phyloP scores from a whole-genome alignment of 192 early-diverging fungal species.

The Linnemannia schmuckeri region DNA sequence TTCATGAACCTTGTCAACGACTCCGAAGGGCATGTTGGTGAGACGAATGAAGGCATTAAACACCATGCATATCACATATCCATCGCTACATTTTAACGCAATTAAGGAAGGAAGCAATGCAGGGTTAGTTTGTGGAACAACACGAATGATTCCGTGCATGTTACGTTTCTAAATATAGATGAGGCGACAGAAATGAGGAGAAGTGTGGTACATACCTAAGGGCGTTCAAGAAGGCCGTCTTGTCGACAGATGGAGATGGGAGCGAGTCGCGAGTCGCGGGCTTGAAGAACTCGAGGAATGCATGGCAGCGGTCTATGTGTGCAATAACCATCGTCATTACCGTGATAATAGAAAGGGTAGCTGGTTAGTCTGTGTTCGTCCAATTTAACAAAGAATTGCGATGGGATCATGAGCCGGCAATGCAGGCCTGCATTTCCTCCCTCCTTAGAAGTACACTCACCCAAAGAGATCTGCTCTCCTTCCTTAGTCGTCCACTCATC shows the following conservation, averaged over 20 bases:
- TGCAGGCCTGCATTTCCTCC: background rate
- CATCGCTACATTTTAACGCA: conserved; percentile 47
- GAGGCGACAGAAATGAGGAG: no score
- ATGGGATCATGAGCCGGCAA: background rate
- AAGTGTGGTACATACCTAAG: conserved; percentile 52
- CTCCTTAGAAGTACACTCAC: conserved; percentile 11
- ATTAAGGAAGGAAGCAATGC: background rate
- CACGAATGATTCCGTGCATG: background rate
- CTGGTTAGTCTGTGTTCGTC: background rate
- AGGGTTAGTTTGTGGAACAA: background rate
- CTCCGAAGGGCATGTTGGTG: conserved; percentile 67
- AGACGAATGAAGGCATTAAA: conserved; percentile 66
- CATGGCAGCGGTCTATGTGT: conserved; percentile 61
- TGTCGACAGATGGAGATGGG: conserved; percentile 48
- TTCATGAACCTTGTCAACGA: conserved; percentile 69
- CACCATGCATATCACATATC: conserved; percentile 62
- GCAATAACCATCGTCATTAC: background rate
- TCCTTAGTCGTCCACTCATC: conserved; percentile 9
- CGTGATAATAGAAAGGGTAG: background rate
- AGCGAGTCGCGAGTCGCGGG: conserved; percentile 27
- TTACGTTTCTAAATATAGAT: background rate
- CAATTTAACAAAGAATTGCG: background rate
- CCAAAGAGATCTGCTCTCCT: conserved; percentile 13
- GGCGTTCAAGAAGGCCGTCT: conserved; percentile 59
- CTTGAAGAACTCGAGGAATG: conserved; percentile 60